A percentile compares a stretch with the other conserved stretches of the same genome.
Conservation (phyloP, 2,329 filamentous ascomycete genomes). For the Pseudogymnoascus verrucosus region DNA sequence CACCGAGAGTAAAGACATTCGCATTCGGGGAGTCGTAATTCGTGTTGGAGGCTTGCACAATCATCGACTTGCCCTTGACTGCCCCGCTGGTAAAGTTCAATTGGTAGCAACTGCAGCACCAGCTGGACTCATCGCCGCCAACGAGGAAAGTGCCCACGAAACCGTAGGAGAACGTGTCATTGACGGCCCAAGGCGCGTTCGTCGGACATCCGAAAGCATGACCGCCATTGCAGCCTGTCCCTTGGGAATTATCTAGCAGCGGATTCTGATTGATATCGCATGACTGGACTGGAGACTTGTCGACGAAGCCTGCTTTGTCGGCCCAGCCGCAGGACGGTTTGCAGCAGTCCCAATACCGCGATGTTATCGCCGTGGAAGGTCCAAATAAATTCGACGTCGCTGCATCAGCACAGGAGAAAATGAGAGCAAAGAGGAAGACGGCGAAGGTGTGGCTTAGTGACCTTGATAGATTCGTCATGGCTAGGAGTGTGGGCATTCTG, state of each 20-base stretch:
- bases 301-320: constrained; percentile 45
- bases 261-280: constrained; percentile 49
- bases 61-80: constrained; percentile 48
- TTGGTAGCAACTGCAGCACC: constrained; percentile 52
- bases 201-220: constrained; percentile 45
- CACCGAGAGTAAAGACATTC: constrained; percentile 44
- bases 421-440: neutral
- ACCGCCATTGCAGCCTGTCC: constrained; percentile 47
- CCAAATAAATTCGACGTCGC: neutral
- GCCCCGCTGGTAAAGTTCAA: constrained; percentile 49
- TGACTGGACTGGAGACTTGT: constrained; percentile 39
- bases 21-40: constrained; percentile 45
- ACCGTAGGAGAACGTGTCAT: constrained; percentile 43
- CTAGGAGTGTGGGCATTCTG: constrained; percentile 6
- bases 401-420: neutral
- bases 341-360: constrained; percentile 58
- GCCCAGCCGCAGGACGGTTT: constrained; percentile 60
- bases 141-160: constrained; percentile 44
- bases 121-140: constrained; percentile 35
- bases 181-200: constrained; percentile 44
- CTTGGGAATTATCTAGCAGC: constrained; percentile 40
- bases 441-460: neutral
- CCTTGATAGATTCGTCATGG: neutral
- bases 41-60: constrained; percentile 54
- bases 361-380: constrained; percentile 19